Base-by-base conservation (phyloP, 2,329 filamentous ascomycete species). In the Elsinoe ampelina region DNA sequence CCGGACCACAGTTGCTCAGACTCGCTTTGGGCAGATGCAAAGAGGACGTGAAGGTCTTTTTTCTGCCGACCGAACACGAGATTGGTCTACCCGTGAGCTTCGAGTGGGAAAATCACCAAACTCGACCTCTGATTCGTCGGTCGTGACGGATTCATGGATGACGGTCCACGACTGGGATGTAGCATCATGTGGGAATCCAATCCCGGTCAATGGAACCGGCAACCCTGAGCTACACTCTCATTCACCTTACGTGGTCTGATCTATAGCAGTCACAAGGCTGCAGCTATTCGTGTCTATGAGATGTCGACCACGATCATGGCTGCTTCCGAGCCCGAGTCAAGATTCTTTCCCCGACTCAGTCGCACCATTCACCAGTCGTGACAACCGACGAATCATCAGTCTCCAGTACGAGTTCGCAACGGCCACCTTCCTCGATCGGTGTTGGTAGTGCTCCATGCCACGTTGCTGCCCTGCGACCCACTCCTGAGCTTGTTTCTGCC, bases 381-480 rank as follows among this genome's bases (percentile, higher is more conserved):
- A 34, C 32, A 15, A 12, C 19, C 32, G 34, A 52, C 48, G 48
- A 52, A 52, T 52, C 48, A 50, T 30, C 7, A 34, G 13, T 35
- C 19, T 17, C 45, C 8, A 11, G 32, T 17, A 30, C 22, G 45
- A 20, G 26, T 26, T 50, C 30, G 6, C 34, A 52, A 52, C 48
- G 48, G 48, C 32, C 32, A 39, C 48, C 48, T 52, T 52, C 15
- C 48, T 52, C 34, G 48, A 52, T 52, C 35, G 48, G 48, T 52
- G 35, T 26, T 52, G 48, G 48, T 19, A 38, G 32, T 13, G 15
- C 17, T 22, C 48, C 15, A 52, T 52, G 48, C 48, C 48, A 52
- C 48, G 48, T 52, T 52, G 48, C 48, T 52, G n/a, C 48, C 32
- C 32, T 52, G 48, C 48, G 15, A 34, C 48, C 26, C 45, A 30